A percentile compares a stretch with the other conserved stretches of the same genome.
These are phyloP conservation scores for Penicillium tannophilum DNA, from an alignment of 495 filamentous ascomycete genomes.

Conservation along the genomic window DNA sequence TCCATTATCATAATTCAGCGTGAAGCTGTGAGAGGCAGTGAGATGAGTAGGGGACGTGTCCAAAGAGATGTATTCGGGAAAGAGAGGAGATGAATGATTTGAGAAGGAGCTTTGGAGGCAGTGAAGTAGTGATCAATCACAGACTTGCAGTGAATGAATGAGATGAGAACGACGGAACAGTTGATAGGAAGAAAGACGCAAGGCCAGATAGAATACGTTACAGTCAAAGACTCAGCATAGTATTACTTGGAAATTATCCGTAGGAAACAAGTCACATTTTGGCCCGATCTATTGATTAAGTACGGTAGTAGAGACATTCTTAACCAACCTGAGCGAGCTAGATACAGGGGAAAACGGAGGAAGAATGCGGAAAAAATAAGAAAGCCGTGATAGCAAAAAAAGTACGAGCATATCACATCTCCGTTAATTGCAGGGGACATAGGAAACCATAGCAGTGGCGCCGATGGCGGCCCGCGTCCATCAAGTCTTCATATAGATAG, in stretches of 20 bases:
- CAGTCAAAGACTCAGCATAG: background rate
- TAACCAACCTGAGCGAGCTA: constrained; percentile 48
- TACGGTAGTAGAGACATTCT: constrained; percentile 41
- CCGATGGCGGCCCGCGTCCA: constrained; percentile 5
- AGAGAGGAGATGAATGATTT: too few species aligned
- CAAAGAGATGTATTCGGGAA: too few species aligned
- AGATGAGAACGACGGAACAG: too few species aligned
- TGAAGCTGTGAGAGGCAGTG: too few species aligned
- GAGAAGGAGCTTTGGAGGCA: too few species aligned
- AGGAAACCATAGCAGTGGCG: constrained; percentile 40
- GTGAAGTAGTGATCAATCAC: too few species aligned
- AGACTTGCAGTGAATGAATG: too few species aligned
- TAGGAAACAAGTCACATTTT: constrained; percentile 48
- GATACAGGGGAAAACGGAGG: constrained; percentile 36
- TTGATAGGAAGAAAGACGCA: too few species aligned
- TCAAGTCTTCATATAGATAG: constrained; percentile 22
- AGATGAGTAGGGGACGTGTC: too few species aligned
- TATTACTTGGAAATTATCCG: constrained; percentile 23
- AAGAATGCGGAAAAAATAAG: constrained; percentile 34
- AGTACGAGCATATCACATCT: constrained; percentile 49
- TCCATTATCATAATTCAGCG: too few species aligned
- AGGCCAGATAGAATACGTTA: background rate
- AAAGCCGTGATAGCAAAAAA: constrained; percentile 49
- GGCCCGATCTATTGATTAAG: constrained; percentile 48
- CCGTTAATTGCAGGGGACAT: constrained; percentile 41